Evolutionary conservation across 768 basidiomycete genomes (phyloP).

Genomic region (Melanogaster broomeanus): DNA sequence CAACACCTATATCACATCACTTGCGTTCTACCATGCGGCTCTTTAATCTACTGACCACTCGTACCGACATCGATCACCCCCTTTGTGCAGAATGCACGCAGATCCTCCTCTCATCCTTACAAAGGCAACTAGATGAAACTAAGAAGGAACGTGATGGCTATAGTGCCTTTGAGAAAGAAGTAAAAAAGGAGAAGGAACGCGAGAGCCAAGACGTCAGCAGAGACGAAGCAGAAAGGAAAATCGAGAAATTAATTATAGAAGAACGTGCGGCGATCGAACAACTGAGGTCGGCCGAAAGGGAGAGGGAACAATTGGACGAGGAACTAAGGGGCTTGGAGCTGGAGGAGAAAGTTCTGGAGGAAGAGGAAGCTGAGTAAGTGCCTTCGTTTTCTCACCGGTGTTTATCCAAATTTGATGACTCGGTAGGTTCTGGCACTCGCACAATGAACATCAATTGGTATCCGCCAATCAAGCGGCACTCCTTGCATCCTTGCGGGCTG

Average conservation of each 20-base stretch:
- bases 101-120: conserved; percentile 71
- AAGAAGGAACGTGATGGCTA: conserved; percentile 92
- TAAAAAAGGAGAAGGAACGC: conserved; percentile 77
- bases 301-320: conserved; percentile 71
- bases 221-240: conserved; percentile 71
- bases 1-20: conserved; percentile 77
- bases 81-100: conserved; percentile 94
- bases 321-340: conserved; percentile 70
- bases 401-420: conserved; percentile 6
- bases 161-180: conserved; percentile 88
- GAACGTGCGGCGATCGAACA: conserved; percentile 72
- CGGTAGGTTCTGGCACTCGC: conserved; percentile 76
- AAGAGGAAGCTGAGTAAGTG: conserved; percentile 82
- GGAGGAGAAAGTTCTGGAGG: conserved; percentile 77
- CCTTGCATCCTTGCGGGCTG: conserved; percentile 70
- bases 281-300: conserved; percentile 72
- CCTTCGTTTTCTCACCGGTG: background rate
- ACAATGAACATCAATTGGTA: conserved; percentile 71
- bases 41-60: conserved; percentile 74
- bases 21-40: conserved; percentile 73
- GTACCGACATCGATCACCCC: conserved; percentile 87
- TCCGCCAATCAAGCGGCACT: conserved; percentile 69
- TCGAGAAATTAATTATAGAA: conserved; percentile 69
- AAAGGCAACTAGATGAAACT: conserved; percentile 83
- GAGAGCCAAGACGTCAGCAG: conserved; percentile 59